Evolutionary conservation across 208 protist species (phyloP).

Genomic region (Wallacemonas rigidus): DNA sequence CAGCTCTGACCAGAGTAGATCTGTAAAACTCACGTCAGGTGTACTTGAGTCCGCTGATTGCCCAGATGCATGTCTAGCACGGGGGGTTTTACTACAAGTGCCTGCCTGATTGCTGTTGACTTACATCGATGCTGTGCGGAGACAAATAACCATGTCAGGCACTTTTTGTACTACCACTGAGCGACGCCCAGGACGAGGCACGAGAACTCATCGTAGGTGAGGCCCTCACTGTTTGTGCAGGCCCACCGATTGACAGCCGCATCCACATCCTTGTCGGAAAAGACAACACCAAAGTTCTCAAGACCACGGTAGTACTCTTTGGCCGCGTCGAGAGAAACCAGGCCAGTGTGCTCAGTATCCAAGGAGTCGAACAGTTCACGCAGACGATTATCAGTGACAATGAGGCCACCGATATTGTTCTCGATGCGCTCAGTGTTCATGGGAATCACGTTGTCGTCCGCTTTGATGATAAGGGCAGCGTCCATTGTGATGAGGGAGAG

Average conservation of each 20-base stretch:
- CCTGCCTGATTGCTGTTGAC: too few species aligned
- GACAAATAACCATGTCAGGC: too few species aligned
- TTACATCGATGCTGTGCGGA: too few species aligned
- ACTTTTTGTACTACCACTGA: conserved; percentile 41
- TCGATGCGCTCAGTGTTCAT: conserved; percentile 33
- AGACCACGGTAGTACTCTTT: conserved; percentile 54
- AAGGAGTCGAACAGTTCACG: conserved; percentile 67
- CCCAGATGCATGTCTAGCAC: not conserved
- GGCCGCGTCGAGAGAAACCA: conserved; percentile 44
- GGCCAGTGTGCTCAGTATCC: conserved; percentile 48
- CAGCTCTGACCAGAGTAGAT: too few species aligned
- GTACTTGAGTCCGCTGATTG: conserved; percentile 2
- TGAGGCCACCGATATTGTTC: conserved; percentile 71
- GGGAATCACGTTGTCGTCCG: conserved; percentile 5
- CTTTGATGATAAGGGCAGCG: conserved; percentile 13
- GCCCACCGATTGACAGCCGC: conserved; percentile 46
- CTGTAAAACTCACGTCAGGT: too few species aligned
- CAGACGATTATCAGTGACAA: conserved; percentile 60
- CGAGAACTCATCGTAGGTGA: conserved; percentile 72
- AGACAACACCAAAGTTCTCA: conserved; percentile 65
- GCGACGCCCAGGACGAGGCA: conserved; percentile 67
- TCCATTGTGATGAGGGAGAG: not conserved
- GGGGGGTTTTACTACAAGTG: too few species aligned
- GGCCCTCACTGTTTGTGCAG: conserved; percentile 39
- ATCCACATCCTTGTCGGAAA: conserved; percentile 52